Evolutionary conservation across 1,139 yeast genomes (phyloP), one percentile per base, ranked within the genome.

Genomic region (Hanseniaspora gamundiae): DNA sequence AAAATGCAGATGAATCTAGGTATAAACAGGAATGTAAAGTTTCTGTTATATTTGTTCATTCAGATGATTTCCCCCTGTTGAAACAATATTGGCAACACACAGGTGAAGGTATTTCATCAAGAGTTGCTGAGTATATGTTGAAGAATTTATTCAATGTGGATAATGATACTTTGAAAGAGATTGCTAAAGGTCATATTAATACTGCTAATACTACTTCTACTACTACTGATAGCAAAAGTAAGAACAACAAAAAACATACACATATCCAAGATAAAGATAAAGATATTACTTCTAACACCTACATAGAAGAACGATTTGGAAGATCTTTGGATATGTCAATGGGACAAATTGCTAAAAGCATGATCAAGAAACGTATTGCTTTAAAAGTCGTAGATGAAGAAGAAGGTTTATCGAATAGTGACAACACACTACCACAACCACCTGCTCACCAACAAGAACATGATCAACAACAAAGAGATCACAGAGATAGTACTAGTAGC

Each of bases 41-140:
- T 46, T 83, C 91, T 0, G 83, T 78, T 27, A 85, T 86, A 2
- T 82, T 91, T 52, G 80, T 81, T 54, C 67, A 70, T 2, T 57
- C 64, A 2, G 75, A 73, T 42, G 56, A 51, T 35, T 77, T 68
- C 51, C 62, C 74, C 1, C 59, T 82, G 5, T 91, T 93, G 29
- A 87, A 86, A 59, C 78, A 77, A 53, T 91, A 84, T 64, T 91
- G 98, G 98, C 96, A 88, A 59, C 96, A 88, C 56, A 70, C 94
- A 0, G 98, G 98, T 28, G 97, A 91, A 61, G 95, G 95, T 11
- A 75, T 91, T 38, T 84, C 95, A 17, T 84, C 95, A 10, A 68
- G 97, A 55, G 67, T 80, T 63, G 96, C 88, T 1, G 96, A 88
- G 60, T 91, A 85, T 56, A 76, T 84, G 38, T 63, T 82, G 47